These are phyloP conservation scores for Candida rishiriensis DNA, from an alignment of 805 yeast genomes.

Conservation along the genomic window DNA sequence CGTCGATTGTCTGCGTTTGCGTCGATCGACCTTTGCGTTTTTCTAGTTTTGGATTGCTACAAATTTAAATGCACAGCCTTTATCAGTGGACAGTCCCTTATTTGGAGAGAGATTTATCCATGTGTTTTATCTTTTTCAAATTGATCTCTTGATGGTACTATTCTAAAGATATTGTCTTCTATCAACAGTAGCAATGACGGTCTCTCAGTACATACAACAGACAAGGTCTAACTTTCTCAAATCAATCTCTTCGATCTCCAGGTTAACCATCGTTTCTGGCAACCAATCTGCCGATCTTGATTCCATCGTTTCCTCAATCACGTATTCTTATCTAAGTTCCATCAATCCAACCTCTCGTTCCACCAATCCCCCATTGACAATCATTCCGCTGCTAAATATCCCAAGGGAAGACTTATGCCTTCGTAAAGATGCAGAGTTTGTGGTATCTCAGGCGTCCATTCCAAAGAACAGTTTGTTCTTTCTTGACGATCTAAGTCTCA, in stretches of 20 bases:
- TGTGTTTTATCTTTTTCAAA: no score
- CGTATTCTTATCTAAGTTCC: constrained; percentile 59
- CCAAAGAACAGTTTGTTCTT: constrained; percentile 50
- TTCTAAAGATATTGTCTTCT: no score
- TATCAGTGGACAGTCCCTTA: no score
- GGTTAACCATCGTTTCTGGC: constrained; percentile 54
- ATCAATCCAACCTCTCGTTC: not conserved
- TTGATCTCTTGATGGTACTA: no score
- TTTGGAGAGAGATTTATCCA: no score
- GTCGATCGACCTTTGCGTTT: no score
- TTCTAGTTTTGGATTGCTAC: no score
- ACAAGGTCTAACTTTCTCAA: constrained; percentile 2
- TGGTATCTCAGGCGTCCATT: constrained; percentile 46
- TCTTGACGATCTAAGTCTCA: constrained; percentile 55
- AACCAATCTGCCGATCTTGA: constrained; percentile 89
- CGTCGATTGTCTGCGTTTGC: no score
- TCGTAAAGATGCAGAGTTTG: constrained; percentile 64
- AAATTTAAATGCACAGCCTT: no score
- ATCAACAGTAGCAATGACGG: not conserved
- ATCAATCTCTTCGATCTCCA: constrained; percentile 1
- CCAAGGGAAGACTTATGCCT: constrained; percentile 58
- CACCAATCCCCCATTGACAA: constrained; percentile 24
- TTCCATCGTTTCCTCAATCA: constrained; percentile 72
- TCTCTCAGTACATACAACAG: constrained; percentile 2
- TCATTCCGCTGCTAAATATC: constrained; percentile 74